phyloP scores from a whole-genome alignment of 495 filamentous ascomycete genomes.

The Thermothielavioides terrestris region DNA sequence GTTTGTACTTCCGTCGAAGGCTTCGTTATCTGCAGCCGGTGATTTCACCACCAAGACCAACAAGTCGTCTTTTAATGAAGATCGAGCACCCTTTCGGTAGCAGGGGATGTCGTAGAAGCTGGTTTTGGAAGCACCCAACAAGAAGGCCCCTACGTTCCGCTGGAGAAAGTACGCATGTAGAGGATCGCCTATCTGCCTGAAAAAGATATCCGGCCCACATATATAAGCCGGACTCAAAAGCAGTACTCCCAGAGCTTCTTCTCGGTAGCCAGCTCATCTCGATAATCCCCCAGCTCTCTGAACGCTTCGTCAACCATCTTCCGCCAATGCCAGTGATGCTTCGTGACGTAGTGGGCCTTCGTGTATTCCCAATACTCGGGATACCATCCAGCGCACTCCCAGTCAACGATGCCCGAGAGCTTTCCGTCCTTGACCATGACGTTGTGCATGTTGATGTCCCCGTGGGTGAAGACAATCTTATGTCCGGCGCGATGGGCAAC shows the following conservation, averaged over 20 bases:
- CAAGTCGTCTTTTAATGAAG: too few relatives aligned
- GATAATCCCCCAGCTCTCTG: neutral
- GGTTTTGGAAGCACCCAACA: too few relatives aligned
- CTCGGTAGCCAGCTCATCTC: neutral
- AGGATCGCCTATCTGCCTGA: too few relatives aligned
- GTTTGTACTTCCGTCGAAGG: too few relatives aligned
- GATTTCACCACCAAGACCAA: too few relatives aligned
- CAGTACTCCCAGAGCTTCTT: neutral
- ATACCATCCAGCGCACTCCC: conserved; percentile 1
- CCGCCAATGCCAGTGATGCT: neutral
- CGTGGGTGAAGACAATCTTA: neutral
- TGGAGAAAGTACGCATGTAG: too few relatives aligned
- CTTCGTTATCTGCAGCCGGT: too few relatives aligned
- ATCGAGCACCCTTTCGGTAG: too few relatives aligned
- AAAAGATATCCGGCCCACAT: too few relatives aligned
- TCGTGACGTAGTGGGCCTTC: neutral
- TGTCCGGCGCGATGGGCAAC: neutral
- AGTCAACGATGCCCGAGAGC: neutral
- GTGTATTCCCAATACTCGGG: neutral
- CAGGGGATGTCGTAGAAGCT: too few relatives aligned
- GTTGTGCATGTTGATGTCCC: neutral
- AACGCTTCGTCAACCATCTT: neutral
- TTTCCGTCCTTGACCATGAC: neutral
- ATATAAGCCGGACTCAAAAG: too few relatives aligned
- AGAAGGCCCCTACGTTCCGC: too few relatives aligned